phyloP scores from a whole-genome alignment of 345 rosid species.

The Hibiscus mutabilis region DNA sequence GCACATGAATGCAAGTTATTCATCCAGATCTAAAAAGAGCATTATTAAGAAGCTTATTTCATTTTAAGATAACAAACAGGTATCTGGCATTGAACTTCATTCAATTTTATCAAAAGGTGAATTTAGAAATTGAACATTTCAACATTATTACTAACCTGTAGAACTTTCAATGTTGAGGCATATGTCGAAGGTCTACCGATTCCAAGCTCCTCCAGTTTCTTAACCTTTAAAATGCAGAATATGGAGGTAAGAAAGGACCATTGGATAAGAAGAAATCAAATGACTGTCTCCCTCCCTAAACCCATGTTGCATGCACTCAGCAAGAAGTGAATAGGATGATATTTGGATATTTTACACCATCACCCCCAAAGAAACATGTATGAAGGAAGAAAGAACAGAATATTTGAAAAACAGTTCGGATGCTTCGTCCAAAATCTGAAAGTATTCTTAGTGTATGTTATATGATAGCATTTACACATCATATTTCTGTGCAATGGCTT shows the following conservation, averaged over 20 bases:
- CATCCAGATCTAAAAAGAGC: not conserved
- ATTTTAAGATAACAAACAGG: not conserved
- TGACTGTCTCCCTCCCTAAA: not conserved
- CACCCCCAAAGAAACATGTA: not conserved
- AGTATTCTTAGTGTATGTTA: constrained; percentile 7
- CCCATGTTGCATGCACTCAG: constrained; percentile 4
- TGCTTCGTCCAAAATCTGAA: not conserved
- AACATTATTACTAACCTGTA: constrained; percentile 49
- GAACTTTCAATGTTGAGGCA: constrained; percentile 76
- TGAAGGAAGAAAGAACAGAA: not conserved
- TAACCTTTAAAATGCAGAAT: constrained; percentile 48
- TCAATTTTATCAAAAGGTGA: constrained; percentile 6
- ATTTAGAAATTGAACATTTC: constrained; percentile 6
- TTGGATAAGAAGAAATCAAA: not conserved
- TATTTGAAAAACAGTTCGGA: not conserved
- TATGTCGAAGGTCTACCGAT: constrained; percentile 99
- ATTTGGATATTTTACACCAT: not conserved
- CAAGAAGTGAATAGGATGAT: not conserved
- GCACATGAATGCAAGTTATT: not conserved
- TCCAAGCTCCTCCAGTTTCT: constrained; percentile 97
- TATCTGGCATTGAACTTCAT: not conserved
- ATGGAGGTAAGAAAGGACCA: not conserved
- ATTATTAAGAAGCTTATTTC: not conserved
- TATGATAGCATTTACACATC: not conserved
- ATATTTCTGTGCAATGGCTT: not conserved